Evolutionary conservation across 441 rosid genomes (phyloP).

Genomic region (Erodium texanum): DNA sequence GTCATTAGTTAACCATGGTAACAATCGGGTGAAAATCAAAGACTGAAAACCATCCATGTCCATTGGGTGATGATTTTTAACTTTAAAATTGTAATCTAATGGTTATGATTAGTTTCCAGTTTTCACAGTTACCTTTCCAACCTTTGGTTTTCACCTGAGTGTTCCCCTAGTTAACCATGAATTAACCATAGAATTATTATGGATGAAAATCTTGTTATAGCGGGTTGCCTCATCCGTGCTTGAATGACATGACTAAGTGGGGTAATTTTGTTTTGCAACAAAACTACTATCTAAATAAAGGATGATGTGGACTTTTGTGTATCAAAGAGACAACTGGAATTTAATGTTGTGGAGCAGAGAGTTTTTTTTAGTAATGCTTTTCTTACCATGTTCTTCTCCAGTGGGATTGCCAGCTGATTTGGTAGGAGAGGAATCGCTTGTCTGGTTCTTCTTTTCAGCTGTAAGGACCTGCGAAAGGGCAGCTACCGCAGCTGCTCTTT

Average conservation of each 20-base stretch:
- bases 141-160: too few relatives aligned
- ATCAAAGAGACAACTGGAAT: background rate
- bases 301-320: background rate
- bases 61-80: too few relatives aligned
- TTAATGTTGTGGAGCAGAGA: background rate
- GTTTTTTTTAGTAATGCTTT: constrained; percentile 4
- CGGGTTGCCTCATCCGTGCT: background rate
- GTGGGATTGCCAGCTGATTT: constrained; percentile 46
- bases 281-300: background rate
- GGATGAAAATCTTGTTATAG: too few relatives aligned
- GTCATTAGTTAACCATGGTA: too few relatives aligned
- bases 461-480: constrained; percentile 93
- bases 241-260: background rate
- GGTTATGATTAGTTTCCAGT: too few relatives aligned
- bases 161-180: too few relatives aligned
- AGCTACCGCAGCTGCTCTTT: constrained; percentile 98
- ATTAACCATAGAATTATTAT: too few relatives aligned
- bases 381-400: constrained; percentile 43
- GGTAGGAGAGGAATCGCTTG: constrained; percentile 62
- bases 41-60: too few relatives aligned
- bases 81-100: too few relatives aligned
- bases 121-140: too few relatives aligned
- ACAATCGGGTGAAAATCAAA: too few relatives aligned
- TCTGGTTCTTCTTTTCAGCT: constrained; percentile 66
- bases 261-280: background rate